Conservation (phyloP, 1,284 basidiomycete genomes). For the Boletus semigastroideus region DNA sequence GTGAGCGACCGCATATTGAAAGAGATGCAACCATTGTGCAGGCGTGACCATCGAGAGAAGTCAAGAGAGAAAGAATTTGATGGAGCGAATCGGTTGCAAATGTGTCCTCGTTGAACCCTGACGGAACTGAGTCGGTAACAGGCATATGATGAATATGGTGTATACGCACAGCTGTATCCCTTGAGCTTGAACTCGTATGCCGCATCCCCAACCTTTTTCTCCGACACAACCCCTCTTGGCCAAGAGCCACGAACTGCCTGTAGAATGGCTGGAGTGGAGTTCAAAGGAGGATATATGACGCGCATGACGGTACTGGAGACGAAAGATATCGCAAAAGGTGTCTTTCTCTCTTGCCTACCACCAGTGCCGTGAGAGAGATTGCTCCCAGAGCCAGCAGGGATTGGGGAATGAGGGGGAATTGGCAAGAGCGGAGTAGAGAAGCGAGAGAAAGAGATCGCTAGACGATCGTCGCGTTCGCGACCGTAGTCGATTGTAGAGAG, state of each 20-base stretch:
- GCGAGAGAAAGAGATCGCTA: conserved; percentile 67
- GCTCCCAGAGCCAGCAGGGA: conserved; percentile 38
- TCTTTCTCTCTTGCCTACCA: conserved; percentile 35
- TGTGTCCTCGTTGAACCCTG: conserved; percentile 78
- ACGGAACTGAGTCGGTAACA: conserved; percentile 21
- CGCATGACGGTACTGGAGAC: conserved; percentile 63
- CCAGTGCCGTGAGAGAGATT: conserved; percentile 37
- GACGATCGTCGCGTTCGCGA: conserved; percentile 67
- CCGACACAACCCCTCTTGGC: conserved; percentile 74
- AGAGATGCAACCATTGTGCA: conserved; percentile 70
- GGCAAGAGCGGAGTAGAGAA: conserved; percentile 34
- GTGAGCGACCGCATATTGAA: conserved; percentile 64
- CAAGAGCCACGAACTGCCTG: conserved; percentile 74
- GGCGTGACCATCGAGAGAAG: conserved; percentile 63
- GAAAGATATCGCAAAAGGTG: conserved; percentile 74
- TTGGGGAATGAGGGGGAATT: conserved; percentile 35
- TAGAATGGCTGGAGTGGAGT: conserved; percentile 73
- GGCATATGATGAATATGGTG: conserved; percentile 6
- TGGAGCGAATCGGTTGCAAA: conserved; percentile 75
- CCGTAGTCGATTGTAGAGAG: conserved; percentile 75
- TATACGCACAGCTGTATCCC: conserved; percentile 68
- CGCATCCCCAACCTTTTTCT: conserved; percentile 70
- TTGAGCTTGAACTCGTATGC: conserved; percentile 78
- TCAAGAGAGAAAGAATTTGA: conserved; percentile 66
- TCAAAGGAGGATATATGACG: conserved; percentile 70